Conservation (phyloP, 169 alveolate species). For the Plasmodium billcollinsi region DNA sequence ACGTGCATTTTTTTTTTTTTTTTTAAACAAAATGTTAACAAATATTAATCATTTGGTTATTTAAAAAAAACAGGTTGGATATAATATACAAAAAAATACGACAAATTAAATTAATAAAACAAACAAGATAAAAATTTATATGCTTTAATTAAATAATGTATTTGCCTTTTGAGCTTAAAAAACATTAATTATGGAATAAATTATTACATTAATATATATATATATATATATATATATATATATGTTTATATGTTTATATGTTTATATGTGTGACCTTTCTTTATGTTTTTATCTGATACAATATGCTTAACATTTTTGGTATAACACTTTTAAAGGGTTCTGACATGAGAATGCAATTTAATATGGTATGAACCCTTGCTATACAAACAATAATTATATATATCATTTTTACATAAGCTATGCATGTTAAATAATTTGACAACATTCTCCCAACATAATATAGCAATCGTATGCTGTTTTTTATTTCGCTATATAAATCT, state of each 20-base stretch:
- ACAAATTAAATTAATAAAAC: too few relatives aligned
- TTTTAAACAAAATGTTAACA: too few relatives aligned
- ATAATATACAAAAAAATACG: too few relatives aligned
- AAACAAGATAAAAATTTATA: too few relatives aligned
- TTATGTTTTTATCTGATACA: neutral
- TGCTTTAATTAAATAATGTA: too few relatives aligned
- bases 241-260: neutral
- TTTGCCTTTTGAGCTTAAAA: too few relatives aligned
- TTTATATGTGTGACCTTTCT: neutral
- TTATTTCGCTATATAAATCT: conserved; percentile 57
- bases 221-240: too few relatives aligned
- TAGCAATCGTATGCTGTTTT: conserved; percentile 28
- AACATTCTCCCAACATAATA: conserved; percentile 69
- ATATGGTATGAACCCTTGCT: conserved; percentile 45
- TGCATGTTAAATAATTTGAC: conserved; percentile 70
- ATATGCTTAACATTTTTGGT: conserved; percentile 25
- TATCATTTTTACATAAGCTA: conserved; percentile 52
- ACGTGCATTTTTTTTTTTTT: too few relatives aligned
- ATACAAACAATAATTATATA: conserved; percentile 38
- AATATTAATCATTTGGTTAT: too few relatives aligned
- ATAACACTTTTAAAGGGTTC: conserved; percentile 56
- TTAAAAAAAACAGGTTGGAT: too few relatives aligned
- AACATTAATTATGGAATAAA: too few relatives aligned
- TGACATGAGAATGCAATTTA: conserved; percentile 40
- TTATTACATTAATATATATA: too few relatives aligned